phyloP scores from a whole-genome alignment of 768 basidiomycete species.

The Xerocomellus intermedius region DNA sequence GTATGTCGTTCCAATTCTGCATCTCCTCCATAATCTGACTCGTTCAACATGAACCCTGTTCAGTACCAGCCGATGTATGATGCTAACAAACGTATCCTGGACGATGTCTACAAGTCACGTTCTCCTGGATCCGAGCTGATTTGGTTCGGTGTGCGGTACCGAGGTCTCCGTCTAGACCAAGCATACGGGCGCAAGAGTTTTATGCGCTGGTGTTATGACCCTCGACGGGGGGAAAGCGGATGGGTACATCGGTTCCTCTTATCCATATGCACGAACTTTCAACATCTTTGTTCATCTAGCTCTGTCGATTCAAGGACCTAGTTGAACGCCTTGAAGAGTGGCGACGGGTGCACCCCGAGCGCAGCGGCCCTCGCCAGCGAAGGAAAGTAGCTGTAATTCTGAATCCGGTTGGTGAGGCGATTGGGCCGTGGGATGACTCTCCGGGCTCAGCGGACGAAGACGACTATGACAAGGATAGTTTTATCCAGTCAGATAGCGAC shows the following conservation, averaged over 20 bases:
- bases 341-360: constrained; percentile 12
- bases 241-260: constrained; percentile 2
- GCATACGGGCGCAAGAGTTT: constrained; percentile 3
- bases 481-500: constrained; percentile 5
- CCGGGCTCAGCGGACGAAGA: constrained; percentile 13
- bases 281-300: not conserved
- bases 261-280: not conserved
- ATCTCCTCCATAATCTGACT: not conserved
- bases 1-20: not conserved
- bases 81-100: constrained; percentile 14
- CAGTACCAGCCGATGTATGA: constrained; percentile 18
- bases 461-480: constrained; percentile 4
- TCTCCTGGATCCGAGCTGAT: constrained; percentile 25
- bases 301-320: constrained; percentile 7
- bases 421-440: constrained; percentile 16
- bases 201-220: constrained; percentile 14
- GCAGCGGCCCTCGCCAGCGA: not conserved
- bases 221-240: not conserved
- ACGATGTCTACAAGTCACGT: constrained; percentile 6
- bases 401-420: constrained; percentile 13
- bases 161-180: constrained; percentile 15
- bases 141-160: constrained; percentile 20
- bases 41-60: not conserved
- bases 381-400: constrained; percentile 2
- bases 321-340: constrained; percentile 8